Conservation (phyloP, 2,329 filamentous ascomycete species). For the Penicillium freii region DNA sequence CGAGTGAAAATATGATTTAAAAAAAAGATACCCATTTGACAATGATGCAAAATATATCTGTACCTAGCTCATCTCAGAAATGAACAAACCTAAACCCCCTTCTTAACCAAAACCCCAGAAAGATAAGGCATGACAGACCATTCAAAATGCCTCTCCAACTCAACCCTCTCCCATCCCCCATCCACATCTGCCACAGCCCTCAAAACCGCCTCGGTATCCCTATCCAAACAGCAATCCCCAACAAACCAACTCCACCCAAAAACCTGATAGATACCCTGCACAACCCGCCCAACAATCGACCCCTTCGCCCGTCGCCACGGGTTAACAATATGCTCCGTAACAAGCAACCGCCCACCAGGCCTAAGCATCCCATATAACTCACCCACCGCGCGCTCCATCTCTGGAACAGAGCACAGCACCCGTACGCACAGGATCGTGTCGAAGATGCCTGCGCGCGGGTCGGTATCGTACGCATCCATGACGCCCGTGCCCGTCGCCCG, state of each 20-base stretch:
- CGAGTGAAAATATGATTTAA: not conserved
- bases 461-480: constrained; percentile 25
- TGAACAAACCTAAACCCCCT: constrained; percentile 6
- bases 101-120: constrained; percentile 44
- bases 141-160: constrained; percentile 45
- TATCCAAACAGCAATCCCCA: constrained; percentile 52
- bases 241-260: constrained; percentile 54
- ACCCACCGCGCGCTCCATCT: constrained; percentile 45
- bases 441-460: constrained; percentile 43
- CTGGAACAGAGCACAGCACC: constrained; percentile 56
- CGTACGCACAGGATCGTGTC: constrained; percentile 56
- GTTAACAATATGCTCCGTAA: constrained; percentile 57
- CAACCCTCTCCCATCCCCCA: constrained; percentile 50
- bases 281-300: constrained; percentile 43
- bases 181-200: constrained; percentile 42
- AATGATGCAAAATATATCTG: not conserved
- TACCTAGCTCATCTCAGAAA: not conserved
- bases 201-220: constrained; percentile 49
- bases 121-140: constrained; percentile 43
- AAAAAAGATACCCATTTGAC: constrained; percentile 21
- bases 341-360: constrained; percentile 55
- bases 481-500: constrained; percentile 24
- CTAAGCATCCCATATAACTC: constrained; percentile 53
- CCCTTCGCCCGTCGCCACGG: constrained; percentile 50
- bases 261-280: constrained; percentile 48